Base-by-base conservation (phyloP, 1,284 basidiomycete genomes). In the Cutaneotrichosporon sp. region DNA sequence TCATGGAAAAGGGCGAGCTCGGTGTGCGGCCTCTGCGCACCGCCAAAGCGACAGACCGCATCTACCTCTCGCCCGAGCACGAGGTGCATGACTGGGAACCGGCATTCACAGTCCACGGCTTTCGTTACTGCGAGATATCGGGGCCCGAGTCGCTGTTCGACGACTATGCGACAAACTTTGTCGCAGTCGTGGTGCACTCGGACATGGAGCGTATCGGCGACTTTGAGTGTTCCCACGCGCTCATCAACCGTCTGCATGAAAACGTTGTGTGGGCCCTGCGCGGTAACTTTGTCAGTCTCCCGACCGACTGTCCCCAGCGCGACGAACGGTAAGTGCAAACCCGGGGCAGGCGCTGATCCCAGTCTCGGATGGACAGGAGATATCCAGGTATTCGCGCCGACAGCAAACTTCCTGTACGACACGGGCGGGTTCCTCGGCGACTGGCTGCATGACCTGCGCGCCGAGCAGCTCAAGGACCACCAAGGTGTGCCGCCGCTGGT, bases 231-330 rank as follows among this genome's bases (percentile, higher is more conserved):
- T 67, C 64, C 2, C 69, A 72, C 52, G 10, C 33, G 7, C 34
- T 54, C 33, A 58, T 72, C 51, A 68, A 63, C 55, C 48, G 60
- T 23, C 58, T 72, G 0, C 67, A 72, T 49, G 30, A 54, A 23
- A 72, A 72, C 48, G 59, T 65, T 4, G 51, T 66, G 0, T 69
- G 69, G 65, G 54, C 58, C 8, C 51, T 66, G 59, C 51, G 56
- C 8, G 51, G 44, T 17, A 72, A 72, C 57, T 70, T 70, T 46
- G 61, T 72, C 12, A 61, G 61, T 4, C 43, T 73, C 2, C 70
- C 67, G 10, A 72, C 65, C 17, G 70, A 72, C 40, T 72, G 70
- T 53, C 70, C 70, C 4, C 70, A 72, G 58, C 61, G 70, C 18
- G 69, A 72, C 47, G 70, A 72, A 52, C 58, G 70, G 26, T 30